Evolutionary conservation across 192 early-diverging fungal genomes (phyloP).

Genomic region (Backusella circina): DNA sequence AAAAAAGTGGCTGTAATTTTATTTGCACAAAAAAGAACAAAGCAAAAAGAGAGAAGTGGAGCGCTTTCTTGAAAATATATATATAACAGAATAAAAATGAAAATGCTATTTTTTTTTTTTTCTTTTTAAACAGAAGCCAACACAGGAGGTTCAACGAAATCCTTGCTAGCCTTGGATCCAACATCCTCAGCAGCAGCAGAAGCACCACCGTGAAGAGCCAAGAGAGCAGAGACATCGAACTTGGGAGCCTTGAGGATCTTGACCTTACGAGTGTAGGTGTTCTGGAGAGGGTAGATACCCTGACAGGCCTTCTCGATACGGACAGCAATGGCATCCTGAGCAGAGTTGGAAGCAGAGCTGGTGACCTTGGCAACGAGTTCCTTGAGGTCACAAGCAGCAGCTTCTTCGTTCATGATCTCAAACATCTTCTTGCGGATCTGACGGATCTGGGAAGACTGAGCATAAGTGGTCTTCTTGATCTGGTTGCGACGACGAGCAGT

Average conservation of each 20-base stretch:
- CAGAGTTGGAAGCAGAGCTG: slow-evolving; percentile 43
- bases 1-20: not conserved
- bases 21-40: not conserved
- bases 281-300: slow-evolving; percentile 97
- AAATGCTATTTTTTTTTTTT: not conserved
- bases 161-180: slow-evolving; percentile 63
- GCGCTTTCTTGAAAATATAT: not conserved
- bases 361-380: slow-evolving; percentile 95
- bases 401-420: slow-evolving; percentile 93
- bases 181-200: slow-evolving; percentile 77
- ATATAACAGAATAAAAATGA: not conserved
- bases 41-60: too few species aligned
- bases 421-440: slow-evolving; percentile 99
- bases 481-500: slow-evolving; percentile 93
- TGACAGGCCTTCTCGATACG: slow-evolving; percentile 97
- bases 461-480: slow-evolving; percentile 98
- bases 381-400: slow-evolving; percentile 84
- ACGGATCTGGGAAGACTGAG: slow-evolving; percentile 94
- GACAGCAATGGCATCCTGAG: slow-evolving; percentile 89
- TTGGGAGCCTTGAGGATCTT: slow-evolving; percentile 99
- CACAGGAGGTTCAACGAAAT: slow-evolving; percentile 85
- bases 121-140: slow-evolving; percentile 20
- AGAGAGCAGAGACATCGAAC: slow-evolving; percentile 92
- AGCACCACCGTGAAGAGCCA: slow-evolving; percentile 94
- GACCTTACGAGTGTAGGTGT: slow-evolving; percentile 95